Conservation (phyloP, 371 early-diverging fungal species). For the Actinomortierella ambigua region DNA sequence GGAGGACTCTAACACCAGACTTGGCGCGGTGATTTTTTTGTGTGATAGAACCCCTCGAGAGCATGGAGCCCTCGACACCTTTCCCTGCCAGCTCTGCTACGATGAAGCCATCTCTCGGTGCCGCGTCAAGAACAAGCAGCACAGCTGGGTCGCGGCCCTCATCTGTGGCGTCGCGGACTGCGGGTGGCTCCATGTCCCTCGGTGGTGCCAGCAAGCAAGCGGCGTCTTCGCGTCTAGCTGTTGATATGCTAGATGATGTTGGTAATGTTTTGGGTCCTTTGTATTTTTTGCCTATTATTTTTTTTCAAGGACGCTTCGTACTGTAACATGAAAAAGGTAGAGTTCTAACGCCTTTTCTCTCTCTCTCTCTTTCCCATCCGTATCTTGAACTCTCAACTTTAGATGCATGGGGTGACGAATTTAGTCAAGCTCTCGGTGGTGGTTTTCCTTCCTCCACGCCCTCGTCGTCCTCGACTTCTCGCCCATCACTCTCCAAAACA, state of each 20-base stretch:
- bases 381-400: background rate
- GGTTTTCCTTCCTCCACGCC: too few species aligned
- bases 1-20: too few species aligned
- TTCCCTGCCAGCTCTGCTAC: constrained; percentile 23
- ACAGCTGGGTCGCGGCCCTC: too few species aligned
- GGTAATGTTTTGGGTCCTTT: background rate
- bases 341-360: background rate
- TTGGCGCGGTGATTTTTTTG: too few species aligned
- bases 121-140: constrained; percentile 8
- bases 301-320: background rate
- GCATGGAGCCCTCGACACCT: constrained; percentile 24
- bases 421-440: constrained; percentile 19
- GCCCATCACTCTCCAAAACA: constrained; percentile 10
- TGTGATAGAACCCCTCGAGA: constrained; percentile 34
- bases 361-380: background rate
- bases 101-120: constrained; percentile 14
- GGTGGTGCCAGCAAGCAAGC: constrained; percentile 15
- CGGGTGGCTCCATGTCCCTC: constrained; percentile 25
- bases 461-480: background rate
- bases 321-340: background rate
- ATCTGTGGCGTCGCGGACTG: background rate
- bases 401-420: constrained; percentile 45
- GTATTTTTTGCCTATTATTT: background rate
- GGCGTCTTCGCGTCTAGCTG: constrained; percentile 20
- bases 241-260: constrained; percentile 27